These are phyloP conservation scores for Monilinia fructigena DNA, from an alignment of 2,329 filamentous ascomycete genomes.

Conservation along the genomic window DNA sequence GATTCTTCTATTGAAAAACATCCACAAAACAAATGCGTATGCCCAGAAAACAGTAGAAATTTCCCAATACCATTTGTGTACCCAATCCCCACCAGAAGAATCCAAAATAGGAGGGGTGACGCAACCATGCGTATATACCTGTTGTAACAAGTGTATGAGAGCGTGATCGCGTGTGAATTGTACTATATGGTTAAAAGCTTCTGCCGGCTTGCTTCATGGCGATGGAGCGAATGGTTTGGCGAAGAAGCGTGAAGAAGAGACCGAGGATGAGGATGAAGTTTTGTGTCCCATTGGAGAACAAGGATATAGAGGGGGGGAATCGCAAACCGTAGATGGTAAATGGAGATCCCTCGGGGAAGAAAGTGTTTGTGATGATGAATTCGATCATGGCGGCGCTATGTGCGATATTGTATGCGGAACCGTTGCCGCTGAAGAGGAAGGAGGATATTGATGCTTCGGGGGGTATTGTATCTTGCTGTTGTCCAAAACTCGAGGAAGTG, in stretches of 20 bases:
- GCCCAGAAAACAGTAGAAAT: constrained; percentile 74
- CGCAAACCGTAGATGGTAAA: background rate
- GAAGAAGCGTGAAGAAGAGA: constrained; percentile 60
- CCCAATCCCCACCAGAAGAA: constrained; percentile 99
- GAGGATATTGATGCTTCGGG: constrained; percentile 67
- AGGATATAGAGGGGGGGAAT: constrained; percentile 2
- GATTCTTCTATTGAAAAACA: constrained; percentile 77
- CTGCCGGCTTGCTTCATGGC: constrained; percentile 88
- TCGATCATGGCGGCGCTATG: constrained; percentile 74
- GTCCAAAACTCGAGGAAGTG: constrained; percentile 97
- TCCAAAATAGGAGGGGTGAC: constrained; percentile 94
- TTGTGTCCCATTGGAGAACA: constrained; percentile 34
- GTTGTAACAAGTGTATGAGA: constrained; percentile 79
- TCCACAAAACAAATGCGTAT: constrained; percentile 77
- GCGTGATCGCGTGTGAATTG: constrained; percentile 64
- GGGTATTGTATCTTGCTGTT: constrained; percentile 80
- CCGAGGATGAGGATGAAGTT: constrained; percentile 52
- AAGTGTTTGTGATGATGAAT: constrained; percentile 58
- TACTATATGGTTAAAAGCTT: constrained; percentile 91
- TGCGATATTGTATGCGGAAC: constrained; percentile 78
- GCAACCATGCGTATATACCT: constrained; percentile 72
- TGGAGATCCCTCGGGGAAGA: constrained; percentile 49
- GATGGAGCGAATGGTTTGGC: constrained; percentile 72
- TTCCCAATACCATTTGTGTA: constrained; percentile 86
- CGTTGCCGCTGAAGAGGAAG: constrained; percentile 84